Evolutionary conservation across 345 rosid species (phyloP).

Genomic region (Gossypium rotundifolium): DNA sequence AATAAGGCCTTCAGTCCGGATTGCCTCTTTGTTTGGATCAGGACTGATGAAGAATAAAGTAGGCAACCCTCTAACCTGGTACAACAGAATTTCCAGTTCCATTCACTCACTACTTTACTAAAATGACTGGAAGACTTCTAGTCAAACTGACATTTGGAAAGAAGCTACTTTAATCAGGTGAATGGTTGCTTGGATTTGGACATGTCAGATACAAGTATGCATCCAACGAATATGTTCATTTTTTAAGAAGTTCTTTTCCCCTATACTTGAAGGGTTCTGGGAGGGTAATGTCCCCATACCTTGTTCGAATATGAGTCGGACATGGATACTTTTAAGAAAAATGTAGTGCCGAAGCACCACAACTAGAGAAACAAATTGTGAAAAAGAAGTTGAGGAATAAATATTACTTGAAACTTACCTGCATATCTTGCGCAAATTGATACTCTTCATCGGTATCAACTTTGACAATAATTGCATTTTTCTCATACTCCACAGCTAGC

Average conservation of each 20-base stretch:
- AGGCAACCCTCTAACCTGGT: conserved; percentile 89
- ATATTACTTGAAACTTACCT: conserved; percentile 32
- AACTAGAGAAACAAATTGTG: not conserved
- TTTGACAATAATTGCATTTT: conserved; percentile 71
- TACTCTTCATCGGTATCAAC: conserved; percentile 90
- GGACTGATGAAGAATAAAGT: conserved; percentile 82
- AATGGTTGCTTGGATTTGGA: not conserved
- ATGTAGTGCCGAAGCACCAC: too few relatives aligned
- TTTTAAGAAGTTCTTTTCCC: too few relatives aligned
- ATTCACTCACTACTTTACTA: not conserved
- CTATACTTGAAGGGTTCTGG: too few relatives aligned
- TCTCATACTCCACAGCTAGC: conserved; percentile 91
- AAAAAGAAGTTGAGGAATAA: not conserved
- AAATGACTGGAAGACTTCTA: not conserved
- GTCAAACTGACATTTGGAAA: not conserved
- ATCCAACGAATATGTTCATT: not conserved
- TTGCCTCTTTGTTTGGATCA: conserved; percentile 79
- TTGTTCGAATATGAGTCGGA: not conserved
- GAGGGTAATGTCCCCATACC: not conserved
- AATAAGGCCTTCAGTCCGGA: conserved; percentile 86
- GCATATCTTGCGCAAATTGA: conserved; percentile 90
- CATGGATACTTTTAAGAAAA: not conserved
- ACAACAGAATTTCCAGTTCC: not conserved
- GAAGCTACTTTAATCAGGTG: not conserved
- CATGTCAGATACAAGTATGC: not conserved